Percentiles rank a stretch among this genome's conserved stretches.
phyloP scores from a whole-genome alignment of 1,139 yeast species.

The Suhomyces panamericanus region DNA sequence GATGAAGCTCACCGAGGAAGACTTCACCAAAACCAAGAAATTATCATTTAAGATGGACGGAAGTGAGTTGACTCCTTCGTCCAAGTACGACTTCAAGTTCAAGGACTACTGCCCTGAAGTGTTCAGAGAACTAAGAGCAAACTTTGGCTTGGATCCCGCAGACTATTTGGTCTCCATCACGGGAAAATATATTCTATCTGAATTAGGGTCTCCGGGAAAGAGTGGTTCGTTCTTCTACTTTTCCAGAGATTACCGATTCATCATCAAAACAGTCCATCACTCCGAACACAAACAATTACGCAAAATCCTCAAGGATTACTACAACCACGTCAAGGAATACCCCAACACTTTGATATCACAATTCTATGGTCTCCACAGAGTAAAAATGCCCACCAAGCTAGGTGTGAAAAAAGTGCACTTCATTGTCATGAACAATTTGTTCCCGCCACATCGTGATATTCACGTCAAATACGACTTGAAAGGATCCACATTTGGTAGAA shows the following conservation, averaged over 20 bases:
- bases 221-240: conserved; percentile 95
- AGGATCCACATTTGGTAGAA: conserved; percentile 89
- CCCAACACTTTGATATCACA: conserved; percentile 91
- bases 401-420: conserved; percentile 75
- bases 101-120: conserved; percentile 97
- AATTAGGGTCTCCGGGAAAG: conserved; percentile 94
- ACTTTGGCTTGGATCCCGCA: conserved; percentile 91
- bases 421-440: conserved; percentile 93
- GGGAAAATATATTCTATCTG: conserved; percentile 88
- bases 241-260: conserved; percentile 89
- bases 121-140: conserved; percentile 75
- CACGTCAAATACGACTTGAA: conserved; percentile 87
- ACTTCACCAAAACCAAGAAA: conserved; percentile 72
- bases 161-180: conserved; percentile 92
- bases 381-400: conserved; percentile 71
- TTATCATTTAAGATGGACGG: conserved; percentile 87
- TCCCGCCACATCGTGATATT: conserved; percentile 91
- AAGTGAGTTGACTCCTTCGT: conserved; percentile 85
- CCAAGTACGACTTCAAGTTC: conserved; percentile 93
- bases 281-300: conserved; percentile 86
- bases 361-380: conserved; percentile 92
- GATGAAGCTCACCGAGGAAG: conserved; percentile 66
- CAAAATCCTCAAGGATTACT: conserved; percentile 71
- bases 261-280: conserved; percentile 94
- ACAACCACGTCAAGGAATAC: conserved; percentile 74